A percentile compares a stretch with the other conserved stretches of the same genome.
Conservation (phyloP, 2,329 filamentous ascomycete genomes). For the Emergomyces orientalis region DNA sequence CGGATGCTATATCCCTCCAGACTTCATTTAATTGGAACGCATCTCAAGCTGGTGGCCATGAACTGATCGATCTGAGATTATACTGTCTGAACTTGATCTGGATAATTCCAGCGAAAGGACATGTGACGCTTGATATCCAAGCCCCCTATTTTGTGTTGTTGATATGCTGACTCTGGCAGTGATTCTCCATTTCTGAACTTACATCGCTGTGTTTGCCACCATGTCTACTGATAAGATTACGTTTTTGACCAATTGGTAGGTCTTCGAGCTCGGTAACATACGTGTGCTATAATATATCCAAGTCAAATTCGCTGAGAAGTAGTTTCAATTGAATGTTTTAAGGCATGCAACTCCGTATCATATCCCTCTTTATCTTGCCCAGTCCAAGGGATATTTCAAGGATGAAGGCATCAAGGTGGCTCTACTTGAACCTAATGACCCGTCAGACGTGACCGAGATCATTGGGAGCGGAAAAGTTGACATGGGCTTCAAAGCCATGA, state of each 20-base stretch:
- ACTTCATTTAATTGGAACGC: not conserved
- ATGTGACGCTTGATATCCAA: slow-evolving; percentile 56
- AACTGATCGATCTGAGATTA: slow-evolving; percentile 55
- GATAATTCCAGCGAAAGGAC: slow-evolving; percentile 83
- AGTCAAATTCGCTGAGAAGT: slow-evolving; percentile 1
- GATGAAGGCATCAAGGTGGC: slow-evolving; percentile 70
- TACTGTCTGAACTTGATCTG: slow-evolving; percentile 78
- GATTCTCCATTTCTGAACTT: slow-evolving; percentile 19
- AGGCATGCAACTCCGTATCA: slow-evolving; percentile 79
- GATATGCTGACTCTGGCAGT: slow-evolving; percentile 23
- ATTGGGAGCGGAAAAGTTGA: slow-evolving; percentile 68
- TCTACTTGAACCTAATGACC: slow-evolving; percentile 67
- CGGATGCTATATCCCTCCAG: not conserved
- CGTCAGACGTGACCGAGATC: slow-evolving; percentile 73
- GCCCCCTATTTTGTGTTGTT: slow-evolving; percentile 25
- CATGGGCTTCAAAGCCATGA: slow-evolving; percentile 76
- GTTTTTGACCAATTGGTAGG: slow-evolving; percentile 74
- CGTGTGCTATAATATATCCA: not conserved
- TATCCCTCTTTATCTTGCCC: slow-evolving; percentile 66
- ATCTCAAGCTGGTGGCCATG: not conserved
- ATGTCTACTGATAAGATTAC: slow-evolving; percentile 82
- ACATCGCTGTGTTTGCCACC: slow-evolving; percentile 36
- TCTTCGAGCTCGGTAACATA: slow-evolving; percentile 7
- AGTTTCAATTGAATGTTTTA: slow-evolving; percentile 13
- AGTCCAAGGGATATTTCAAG: slow-evolving; percentile 64